Conservation (phyloP, 768 basidiomycete species). For the Ramaria sp. region DNA sequence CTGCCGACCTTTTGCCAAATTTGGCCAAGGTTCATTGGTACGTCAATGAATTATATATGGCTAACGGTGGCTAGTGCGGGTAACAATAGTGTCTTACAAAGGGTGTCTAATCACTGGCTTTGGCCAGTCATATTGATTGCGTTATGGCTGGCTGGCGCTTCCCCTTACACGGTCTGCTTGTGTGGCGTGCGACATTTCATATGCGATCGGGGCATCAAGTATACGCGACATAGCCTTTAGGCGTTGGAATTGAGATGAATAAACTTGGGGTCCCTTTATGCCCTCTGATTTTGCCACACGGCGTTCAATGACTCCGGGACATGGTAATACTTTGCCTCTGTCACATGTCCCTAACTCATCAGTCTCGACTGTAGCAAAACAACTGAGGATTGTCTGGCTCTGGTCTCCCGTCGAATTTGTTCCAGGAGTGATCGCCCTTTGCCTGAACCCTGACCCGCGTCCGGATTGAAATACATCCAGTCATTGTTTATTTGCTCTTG, state of each 20-base stretch:
- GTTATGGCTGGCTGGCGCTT: neutral
- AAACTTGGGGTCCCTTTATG: neutral
- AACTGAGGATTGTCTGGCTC: neutral
- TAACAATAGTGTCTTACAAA: neutral
- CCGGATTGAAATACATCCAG: too few relatives aligned
- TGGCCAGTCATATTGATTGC: neutral
- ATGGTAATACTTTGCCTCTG: neutral
- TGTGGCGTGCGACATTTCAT: conserved; percentile 2
- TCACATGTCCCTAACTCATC: neutral
- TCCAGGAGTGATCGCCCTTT: neutral
- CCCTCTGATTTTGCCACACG: neutral
- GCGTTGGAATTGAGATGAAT: neutral
- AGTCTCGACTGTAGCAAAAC: neutral
- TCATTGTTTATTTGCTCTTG: neutral
- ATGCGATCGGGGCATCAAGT: neutral
- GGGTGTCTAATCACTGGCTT: neutral
- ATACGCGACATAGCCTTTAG: neutral
- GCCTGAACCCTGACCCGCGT: neutral
- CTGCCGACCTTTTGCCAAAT: too few relatives aligned
- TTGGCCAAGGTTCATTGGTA: too few relatives aligned
- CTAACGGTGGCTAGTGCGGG: neutral
- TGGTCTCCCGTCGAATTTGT: neutral
- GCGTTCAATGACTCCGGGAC: too few relatives aligned
- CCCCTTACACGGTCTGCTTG: neutral
- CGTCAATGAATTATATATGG: neutral